Evolutionary conservation across 257 asterid species (phyloP).

Genomic region (Cruciata laevipes): DNA sequence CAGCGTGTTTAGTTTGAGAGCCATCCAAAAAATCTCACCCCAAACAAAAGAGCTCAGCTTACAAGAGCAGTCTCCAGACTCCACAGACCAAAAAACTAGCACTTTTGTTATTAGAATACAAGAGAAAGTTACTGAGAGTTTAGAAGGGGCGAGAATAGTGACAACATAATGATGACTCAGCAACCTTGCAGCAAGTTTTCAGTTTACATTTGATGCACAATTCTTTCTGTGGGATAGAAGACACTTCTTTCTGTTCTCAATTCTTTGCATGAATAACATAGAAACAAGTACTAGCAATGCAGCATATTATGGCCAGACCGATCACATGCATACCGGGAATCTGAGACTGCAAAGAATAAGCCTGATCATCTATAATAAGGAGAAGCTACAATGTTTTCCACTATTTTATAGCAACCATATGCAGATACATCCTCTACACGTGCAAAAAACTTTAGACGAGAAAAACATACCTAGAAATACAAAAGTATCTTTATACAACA

Average conservation of each 20-base stretch:
- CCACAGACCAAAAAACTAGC: background rate
- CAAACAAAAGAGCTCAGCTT: background rate
- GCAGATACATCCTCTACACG: conserved; percentile 7
- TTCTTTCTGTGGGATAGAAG: background rate
- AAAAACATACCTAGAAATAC: conserved; percentile 14
- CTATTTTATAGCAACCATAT: background rate
- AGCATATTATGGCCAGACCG: background rate
- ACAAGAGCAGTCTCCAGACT: background rate
- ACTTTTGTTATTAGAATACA: background rate
- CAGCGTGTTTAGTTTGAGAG: background rate
- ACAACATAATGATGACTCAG: background rate
- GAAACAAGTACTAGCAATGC: background rate
- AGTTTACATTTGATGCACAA: conserved; percentile 4
- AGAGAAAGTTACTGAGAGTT: background rate
- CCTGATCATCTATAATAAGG: conserved; percentile 4
- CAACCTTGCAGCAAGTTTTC: background rate
- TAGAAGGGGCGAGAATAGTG: background rate
- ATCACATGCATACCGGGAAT: background rate
- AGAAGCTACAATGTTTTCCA: conserved; percentile 2
- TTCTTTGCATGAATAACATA: background rate
- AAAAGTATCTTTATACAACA: conserved; percentile 9
- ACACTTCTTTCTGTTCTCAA: background rate
- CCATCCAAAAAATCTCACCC: background rate
- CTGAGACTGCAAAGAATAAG: background rate
- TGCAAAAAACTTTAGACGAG: background rate